phyloP scores from a whole-genome alignment of 768 basidiomycete genomes.

The Sistotremastrum niveocremeum region DNA sequence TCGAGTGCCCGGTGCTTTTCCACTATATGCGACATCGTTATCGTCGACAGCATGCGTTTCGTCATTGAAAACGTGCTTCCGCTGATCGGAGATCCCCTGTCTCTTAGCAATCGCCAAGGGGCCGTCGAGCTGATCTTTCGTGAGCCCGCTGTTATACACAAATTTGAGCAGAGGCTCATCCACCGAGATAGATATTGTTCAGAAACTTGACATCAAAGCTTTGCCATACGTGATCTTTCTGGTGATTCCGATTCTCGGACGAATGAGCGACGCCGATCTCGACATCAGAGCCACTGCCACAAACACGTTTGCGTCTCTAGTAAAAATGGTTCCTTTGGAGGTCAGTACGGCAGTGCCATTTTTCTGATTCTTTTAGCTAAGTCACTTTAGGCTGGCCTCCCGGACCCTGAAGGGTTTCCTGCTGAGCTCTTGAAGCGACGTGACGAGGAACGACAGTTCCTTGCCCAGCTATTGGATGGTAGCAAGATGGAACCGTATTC shows the following conservation, averaged over 20 bases:
- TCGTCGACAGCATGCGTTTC: conserved; percentile 71
- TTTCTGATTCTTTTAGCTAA: neutral
- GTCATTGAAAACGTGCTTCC: conserved; percentile 82
- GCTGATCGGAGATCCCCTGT: conserved; percentile 63
- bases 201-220: conserved; percentile 83
- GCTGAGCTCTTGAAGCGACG: conserved; percentile 75
- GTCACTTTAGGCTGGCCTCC: conserved; percentile 69
- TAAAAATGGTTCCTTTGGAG: conserved; percentile 98
- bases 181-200: conserved; percentile 61
- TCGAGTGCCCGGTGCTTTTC: conserved; percentile 80
- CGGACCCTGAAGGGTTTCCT: conserved; percentile 88
- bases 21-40: conserved; percentile 77
- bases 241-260: conserved; percentile 87
- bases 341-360: conserved; percentile 25
- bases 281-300: conserved; percentile 87
- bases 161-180: conserved; percentile 6
- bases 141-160: conserved; percentile 29
- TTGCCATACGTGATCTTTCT: conserved; percentile 95
- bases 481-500: conserved; percentile 84
- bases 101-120: conserved; percentile 72
- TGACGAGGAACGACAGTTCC: conserved; percentile 78
- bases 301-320: conserved; percentile 92
- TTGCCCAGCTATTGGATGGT: conserved; percentile 89
- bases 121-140: conserved; percentile 84
- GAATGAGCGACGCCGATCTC: conserved; percentile 93